Evolutionary conservation across 139 green algal genomes (phyloP), one percentile per base, ranked within the genome.

Genomic region (Chara braunii): DNA sequence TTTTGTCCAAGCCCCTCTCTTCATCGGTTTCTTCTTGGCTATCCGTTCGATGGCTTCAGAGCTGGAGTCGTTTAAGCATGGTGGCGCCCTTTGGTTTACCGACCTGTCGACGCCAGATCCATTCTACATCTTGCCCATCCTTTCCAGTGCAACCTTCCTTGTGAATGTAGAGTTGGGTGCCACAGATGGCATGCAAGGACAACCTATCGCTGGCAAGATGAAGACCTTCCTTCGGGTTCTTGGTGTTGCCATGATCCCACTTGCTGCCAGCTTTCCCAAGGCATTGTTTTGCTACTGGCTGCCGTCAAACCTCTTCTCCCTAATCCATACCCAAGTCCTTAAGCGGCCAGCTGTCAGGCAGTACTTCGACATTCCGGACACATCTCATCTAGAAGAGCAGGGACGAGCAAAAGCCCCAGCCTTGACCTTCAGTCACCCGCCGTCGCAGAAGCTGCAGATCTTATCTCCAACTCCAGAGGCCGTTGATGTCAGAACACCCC

Each of bases 61-160:
- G 34, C 35, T 93, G 8, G 85, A 85, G 4, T 87, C 82, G 0
- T 62, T 93, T 35, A 79, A 73, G 9, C 34, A 72, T 5, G 89
- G 86, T 28, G 89, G 89, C 43, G 51, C 68, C 9, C 35, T 88
- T 0, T 95, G 85, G 89, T 95, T 94, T 72, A 71, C 53, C 0
- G 81, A 96, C 82, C 80, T 96, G 2, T 90, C 89, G 0, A 26
- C 78, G 3, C 44, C 84, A 4, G 90, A 96, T 79, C 80, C 89
- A 0, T 83, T 69, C 36, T 93, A 86, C 29, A 63, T 70, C 23
- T 68, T 96, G 37, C 90, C 90, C 23, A 64, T 89, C 18, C 51
- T 90, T 11, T 83, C 83, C n/a, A 65, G 66, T 4, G 14, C 60
- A 8, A 59, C 81, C 8, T 93, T 94, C 28, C 65, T 95, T 28